phyloP scores from a whole-genome alignment of 1,284 basidiomycete genomes.

The Trichosporon sp. region DNA sequence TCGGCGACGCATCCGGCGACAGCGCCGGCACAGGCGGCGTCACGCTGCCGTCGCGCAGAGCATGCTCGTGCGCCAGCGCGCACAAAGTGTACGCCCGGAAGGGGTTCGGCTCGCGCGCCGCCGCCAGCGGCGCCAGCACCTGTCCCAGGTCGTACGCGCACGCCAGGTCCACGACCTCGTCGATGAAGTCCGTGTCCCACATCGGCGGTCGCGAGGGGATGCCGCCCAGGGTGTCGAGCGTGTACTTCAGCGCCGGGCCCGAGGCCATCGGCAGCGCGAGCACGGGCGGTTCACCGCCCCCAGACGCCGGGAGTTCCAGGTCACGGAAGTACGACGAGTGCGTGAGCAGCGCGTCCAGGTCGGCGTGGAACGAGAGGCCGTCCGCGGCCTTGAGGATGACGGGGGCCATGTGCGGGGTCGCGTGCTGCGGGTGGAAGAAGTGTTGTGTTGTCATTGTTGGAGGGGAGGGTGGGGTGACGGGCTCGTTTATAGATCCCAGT shows the following conservation, averaged over 20 bases:
- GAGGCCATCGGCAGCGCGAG: not conserved
- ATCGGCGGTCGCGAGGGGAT: not conserved
- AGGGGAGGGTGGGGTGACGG: not conserved
- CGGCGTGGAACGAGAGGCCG: not conserved
- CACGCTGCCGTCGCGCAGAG: not conserved
- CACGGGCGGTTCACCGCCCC: not conserved
- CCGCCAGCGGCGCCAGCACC: not conserved
- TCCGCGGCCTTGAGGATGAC: slow-evolving; percentile 1
- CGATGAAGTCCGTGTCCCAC: not conserved
- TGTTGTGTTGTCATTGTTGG: not conserved
- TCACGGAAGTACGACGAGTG: not conserved
- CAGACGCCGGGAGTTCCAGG: not conserved
- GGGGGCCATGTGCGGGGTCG: not conserved
- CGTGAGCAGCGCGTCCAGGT: not conserved
- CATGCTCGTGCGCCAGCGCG: not conserved
- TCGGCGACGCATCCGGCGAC: not conserved
- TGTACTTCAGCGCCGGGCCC: not conserved
- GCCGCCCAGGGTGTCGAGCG: not conserved
- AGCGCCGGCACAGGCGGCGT: not conserved
- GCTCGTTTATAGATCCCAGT: not conserved
- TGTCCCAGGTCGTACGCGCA: slow-evolving; percentile 1
- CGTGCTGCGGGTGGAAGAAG: slow-evolving; percentile 5
- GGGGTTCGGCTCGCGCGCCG: not conserved
- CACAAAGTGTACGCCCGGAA: slow-evolving; percentile 1
- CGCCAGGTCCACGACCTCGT: not conserved